phyloP scores from a whole-genome alignment of 352 stramenopile genomes.

The Pythium biforme region DNA sequence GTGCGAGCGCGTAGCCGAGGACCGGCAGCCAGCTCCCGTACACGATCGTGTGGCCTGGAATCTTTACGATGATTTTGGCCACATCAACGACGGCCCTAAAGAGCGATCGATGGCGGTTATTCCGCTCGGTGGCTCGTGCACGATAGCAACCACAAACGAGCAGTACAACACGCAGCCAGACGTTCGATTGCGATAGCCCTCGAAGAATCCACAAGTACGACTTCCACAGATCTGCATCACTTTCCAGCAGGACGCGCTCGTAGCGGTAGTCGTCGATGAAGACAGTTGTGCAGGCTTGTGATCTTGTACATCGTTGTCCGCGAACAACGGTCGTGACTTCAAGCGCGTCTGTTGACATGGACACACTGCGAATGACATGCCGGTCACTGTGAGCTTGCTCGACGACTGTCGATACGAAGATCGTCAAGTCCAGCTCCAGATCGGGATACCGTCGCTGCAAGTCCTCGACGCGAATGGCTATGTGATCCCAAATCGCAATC shows the following conservation, averaged over 20 bases:
- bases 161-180: constrained; percentile 45
- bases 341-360: background rate
- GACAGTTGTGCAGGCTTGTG: constrained; percentile 14
- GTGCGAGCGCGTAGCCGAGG: constrained; percentile 28
- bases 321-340: constrained; percentile 33
- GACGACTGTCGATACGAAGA: constrained; percentile 4
- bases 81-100: constrained; percentile 29
- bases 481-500: constrained; percentile 26
- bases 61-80: background rate
- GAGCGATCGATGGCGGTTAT: background rate
- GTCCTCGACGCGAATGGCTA: constrained; percentile 20
- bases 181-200: constrained; percentile 36
- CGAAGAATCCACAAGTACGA: constrained; percentile 32
- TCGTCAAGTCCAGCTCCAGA: constrained; percentile 18
- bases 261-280: constrained; percentile 62
- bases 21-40: constrained; percentile 43
- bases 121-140: background rate
- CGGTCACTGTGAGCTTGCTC: constrained; percentile 6
- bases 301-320: constrained; percentile 1
- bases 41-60: constrained; percentile 54
- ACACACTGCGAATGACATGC: constrained; percentile 11
- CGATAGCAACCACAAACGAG: constrained; percentile 33
- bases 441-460: constrained; percentile 9
- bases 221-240: constrained; percentile 23
- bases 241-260: constrained; percentile 36